phyloP scores from a whole-genome alignment of 1,284 basidiomycete species.

The Afroboletus lepidellus region DNA sequence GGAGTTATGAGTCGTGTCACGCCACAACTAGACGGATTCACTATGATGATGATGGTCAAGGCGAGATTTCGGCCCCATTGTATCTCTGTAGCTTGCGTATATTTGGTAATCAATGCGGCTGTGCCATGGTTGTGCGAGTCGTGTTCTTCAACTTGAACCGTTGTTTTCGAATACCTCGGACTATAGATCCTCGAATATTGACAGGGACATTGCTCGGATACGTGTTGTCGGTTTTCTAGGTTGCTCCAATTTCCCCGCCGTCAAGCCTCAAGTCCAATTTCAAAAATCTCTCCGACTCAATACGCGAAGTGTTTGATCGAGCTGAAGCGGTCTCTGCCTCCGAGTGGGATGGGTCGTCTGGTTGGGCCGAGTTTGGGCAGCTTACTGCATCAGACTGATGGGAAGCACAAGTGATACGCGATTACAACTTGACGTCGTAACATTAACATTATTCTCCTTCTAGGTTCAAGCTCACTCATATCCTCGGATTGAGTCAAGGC shows the following conservation, averaged over 20 bases:
- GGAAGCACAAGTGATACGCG: slow-evolving; percentile 15
- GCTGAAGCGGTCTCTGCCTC: slow-evolving; percentile 13
- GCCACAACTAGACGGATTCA: background rate
- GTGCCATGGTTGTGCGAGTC: too few species aligned
- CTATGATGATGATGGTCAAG: background rate
- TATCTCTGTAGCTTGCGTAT: too few species aligned
- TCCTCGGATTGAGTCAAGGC: slow-evolving; percentile 25
- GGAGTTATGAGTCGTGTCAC: background rate
- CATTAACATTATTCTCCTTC: slow-evolving; percentile 22
- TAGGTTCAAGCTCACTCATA: slow-evolving; percentile 11
- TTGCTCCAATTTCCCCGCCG: background rate
- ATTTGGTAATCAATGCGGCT: too few species aligned
- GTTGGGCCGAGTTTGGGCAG: too few species aligned
- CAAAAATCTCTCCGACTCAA: background rate
- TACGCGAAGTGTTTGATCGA: slow-evolving; percentile 25
- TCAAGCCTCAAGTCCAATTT: background rate
- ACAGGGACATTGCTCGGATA: background rate
- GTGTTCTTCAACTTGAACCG: background rate
- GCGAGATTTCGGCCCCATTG: background rate
- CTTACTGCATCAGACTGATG: slow-evolving; percentile 17
- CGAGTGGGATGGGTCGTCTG: background rate
- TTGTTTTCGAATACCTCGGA: background rate
- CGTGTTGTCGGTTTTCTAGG: background rate
- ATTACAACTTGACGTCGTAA: slow-evolving; percentile 11
- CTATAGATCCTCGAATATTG: background rate